A percentile compares a stretch with the other conserved stretches of the same genome.
Evolutionary conservation across 768 basidiomycete species (phyloP).

Genomic region (Naganishia antarctica): DNA sequence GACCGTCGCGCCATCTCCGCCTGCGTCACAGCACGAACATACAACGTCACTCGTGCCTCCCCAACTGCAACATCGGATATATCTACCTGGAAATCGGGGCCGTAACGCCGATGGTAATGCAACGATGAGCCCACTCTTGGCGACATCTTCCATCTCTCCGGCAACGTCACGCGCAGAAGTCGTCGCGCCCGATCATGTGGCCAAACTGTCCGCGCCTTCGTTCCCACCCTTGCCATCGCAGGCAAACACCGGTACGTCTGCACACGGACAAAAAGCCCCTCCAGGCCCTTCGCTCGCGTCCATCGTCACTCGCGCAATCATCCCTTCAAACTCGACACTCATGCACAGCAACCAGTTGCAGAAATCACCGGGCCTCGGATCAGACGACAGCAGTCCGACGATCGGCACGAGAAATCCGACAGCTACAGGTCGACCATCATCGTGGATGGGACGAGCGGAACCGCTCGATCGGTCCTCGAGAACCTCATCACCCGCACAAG

Average conservation of each 20-base stretch:
- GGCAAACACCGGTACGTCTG: not conserved
- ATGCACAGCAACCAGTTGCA: constrained; percentile 2
- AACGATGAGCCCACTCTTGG: constrained; percentile 28
- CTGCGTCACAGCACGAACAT: constrained; percentile 23
- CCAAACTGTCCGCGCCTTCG: constrained; percentile 31
- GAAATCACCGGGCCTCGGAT: not conserved
- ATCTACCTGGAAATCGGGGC: constrained; percentile 33
- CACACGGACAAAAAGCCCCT: not conserved
- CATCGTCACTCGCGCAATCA: constrained; percentile 47
- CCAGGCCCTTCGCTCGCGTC: constrained; percentile 43
- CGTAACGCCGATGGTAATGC: not conserved
- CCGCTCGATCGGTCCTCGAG: not conserved
- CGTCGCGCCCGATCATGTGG: not conserved
- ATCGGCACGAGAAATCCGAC: not conserved
- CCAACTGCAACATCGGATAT: constrained; percentile 48
- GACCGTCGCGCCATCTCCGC: not conserved
- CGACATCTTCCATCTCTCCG: constrained; percentile 25
- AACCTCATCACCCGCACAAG: constrained; percentile 15
- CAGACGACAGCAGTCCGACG: not conserved
- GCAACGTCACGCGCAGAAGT: not conserved
- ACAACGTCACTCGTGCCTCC: constrained; percentile 47
- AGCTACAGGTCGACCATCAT: constrained; percentile 5
- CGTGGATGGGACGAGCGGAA: constrained; percentile 16
- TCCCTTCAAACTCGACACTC: constrained; percentile 20
- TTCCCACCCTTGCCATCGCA: constrained; percentile 45